Evolutionary conservation across 2,329 filamentous ascomycete species (phyloP).

Genomic region (Venturia effusa): DNA sequence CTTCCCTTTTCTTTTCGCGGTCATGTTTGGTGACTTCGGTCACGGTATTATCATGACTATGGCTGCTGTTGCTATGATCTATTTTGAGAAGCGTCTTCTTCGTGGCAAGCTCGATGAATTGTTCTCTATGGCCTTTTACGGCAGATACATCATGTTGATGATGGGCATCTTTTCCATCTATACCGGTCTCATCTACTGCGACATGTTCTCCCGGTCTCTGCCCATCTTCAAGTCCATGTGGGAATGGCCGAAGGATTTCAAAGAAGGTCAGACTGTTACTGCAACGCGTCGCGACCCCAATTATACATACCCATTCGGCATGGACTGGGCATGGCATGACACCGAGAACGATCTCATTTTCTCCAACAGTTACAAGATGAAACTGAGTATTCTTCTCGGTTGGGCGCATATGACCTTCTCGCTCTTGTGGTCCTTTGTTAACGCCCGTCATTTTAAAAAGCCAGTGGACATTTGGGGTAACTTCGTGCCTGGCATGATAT

Average conservation of each 20-base stretch:
- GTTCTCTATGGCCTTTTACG: conserved; percentile 97
- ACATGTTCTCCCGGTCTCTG: conserved; percentile 88
- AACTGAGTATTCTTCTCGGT: conserved; percentile 93
- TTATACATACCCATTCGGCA: conserved; percentile 88
- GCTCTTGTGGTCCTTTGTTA: conserved; percentile 82
- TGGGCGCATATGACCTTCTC: conserved; percentile 99
- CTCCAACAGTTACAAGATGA: conserved; percentile 99
- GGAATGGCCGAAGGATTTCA: conserved; percentile 67
- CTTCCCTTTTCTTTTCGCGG: conserved; percentile 98
- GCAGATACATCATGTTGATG: conserved; percentile 94
- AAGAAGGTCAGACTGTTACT: conserved; percentile 50
- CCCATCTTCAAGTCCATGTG: conserved; percentile 84
- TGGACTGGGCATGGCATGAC: conserved; percentile 95
- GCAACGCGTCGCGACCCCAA: conserved; percentile 55
- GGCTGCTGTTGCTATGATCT: conserved; percentile 84
- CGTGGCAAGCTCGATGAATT: conserved; percentile 91
- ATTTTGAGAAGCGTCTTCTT: conserved; percentile 77
- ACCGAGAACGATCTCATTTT: conserved; percentile 93
- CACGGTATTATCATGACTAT: conserved; percentile 83
- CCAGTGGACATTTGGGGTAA: conserved; percentile 96
- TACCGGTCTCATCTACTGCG: conserved; percentile 95
- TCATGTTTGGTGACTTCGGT: conserved; percentile 99
- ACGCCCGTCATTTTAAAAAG: conserved; percentile 88
- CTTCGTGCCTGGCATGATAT: conserved; percentile 96
- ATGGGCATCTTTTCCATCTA: conserved; percentile 98